Base-by-base conservation (phyloP, 106 monocot genomes). In the Cymbidium sinense region DNA sequence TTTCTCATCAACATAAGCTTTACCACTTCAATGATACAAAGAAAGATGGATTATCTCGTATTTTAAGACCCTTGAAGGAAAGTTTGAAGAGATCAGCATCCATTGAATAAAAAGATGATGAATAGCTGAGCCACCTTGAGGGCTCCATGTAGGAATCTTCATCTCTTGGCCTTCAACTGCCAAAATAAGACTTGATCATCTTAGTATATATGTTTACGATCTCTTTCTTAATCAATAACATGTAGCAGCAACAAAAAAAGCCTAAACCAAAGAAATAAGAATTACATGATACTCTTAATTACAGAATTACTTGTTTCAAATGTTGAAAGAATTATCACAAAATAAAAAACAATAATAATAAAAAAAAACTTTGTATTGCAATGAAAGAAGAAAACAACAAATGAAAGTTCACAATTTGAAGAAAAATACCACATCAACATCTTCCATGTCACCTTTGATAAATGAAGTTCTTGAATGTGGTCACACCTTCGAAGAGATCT, bases 361-460 rank as follows among this genome's bases (percentile, higher is more conserved):
- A 39, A 39, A 64, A 8, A 8, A 25, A 64, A 64, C 25, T 37
- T n/a, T 9, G 37, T 39, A 39, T 39, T n/a, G n/a, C n/a, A n/a
- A n/a, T n/a, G 5, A 19, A 34, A 2, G 43, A 36, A n/a, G 34
- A 36, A 34, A 33, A 7, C 34, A 76, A 71, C 44, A 41, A 31
- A 27, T 10, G n/a, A 28, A 43, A 23, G 30, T 17, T n/a, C n/a
- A 12, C 34, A 4, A 17, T 30, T 30, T 67, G 17, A 7, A 39
- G 36, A n/a, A 34, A 54, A 70, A 51, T 87, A 92, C 95, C 95
- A 88, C 79, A 71, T 71, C 34, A 77, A 28, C 50, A 84, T 88
- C 88, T 83, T 94, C 92, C 51, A 98, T 76, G 61, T 98, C 90
- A 65, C 94, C 94, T 84, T 88, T 78, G 76, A 98, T 36, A 64